Conservation (phyloP, 2,329 filamentous ascomycete genomes). For the Neopestalotiopsis clavispora region DNA sequence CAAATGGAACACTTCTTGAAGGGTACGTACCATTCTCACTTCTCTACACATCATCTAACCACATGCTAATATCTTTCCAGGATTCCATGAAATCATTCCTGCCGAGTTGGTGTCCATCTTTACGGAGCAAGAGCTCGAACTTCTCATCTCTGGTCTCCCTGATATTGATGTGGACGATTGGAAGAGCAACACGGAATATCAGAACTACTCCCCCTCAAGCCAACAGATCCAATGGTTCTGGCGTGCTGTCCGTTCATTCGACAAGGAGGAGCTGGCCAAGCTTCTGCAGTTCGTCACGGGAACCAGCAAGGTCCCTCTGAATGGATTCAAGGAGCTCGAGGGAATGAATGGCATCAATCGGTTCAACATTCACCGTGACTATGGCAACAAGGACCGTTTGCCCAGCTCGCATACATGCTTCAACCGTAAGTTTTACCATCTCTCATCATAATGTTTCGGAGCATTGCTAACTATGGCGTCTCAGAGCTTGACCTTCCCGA, state of each 20-base stretch:
- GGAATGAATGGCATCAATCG: conserved; percentile 98
- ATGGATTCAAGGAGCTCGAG: conserved; percentile 98
- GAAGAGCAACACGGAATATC: conserved; percentile 99
- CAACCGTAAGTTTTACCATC: conserved; percentile 76
- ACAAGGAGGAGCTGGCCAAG: conserved; percentile 98
- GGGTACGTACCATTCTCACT: conserved; percentile 52
- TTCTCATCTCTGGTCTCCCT: conserved; percentile 93
- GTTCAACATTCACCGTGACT: conserved; percentile 99
- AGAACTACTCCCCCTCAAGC: conserved; percentile 94
- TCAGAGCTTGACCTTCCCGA: conserved; percentile 96
- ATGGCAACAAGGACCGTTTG: conserved; percentile 92
- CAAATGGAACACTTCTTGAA: conserved; percentile 93
- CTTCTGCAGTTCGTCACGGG: conserved; percentile 97
- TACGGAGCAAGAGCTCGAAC: conserved; percentile 95
- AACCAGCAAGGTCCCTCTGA: conserved; percentile 96
- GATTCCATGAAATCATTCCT: conserved; percentile 98
- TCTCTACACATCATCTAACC: conserved; percentile 15
- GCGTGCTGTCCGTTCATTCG: conserved; percentile 94
- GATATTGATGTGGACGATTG: conserved; percentile 99
- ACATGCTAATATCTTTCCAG: conserved; percentile 47
- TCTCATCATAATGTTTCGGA: not conserved
- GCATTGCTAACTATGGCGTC: conserved; percentile 38
- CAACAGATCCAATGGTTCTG: conserved; percentile 99
- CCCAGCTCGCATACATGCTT: conserved; percentile 99
- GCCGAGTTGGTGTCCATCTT: conserved; percentile 95